Percentiles rank a stretch among this genome's conserved stretches.
phyloP scores from a whole-genome alignment of 148 eudicot genomes.

The Silene conica region DNA sequence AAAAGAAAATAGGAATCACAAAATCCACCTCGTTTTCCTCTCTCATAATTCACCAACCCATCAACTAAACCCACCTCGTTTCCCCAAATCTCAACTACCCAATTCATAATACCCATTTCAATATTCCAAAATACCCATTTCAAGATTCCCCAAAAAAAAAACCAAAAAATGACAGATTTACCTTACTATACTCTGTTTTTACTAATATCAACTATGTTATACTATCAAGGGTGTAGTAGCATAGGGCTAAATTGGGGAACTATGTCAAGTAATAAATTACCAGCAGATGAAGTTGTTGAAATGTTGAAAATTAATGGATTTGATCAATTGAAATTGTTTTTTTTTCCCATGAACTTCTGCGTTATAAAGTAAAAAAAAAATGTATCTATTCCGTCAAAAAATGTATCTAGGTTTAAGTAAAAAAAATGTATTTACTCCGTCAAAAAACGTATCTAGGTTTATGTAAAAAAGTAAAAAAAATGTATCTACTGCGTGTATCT shows the following conservation, averaged over 20 bases:
- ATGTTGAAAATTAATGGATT: slow-evolving; percentile 85
- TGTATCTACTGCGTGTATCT: too few relatives aligned
- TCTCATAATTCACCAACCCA: slow-evolving; percentile 21
- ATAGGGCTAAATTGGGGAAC: slow-evolving; percentile 99
- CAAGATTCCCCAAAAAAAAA: slow-evolving; percentile 24
- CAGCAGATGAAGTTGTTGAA: slow-evolving; percentile 62
- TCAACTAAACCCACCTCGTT: slow-evolving; percentile 12
- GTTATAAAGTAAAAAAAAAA: too few relatives aligned
- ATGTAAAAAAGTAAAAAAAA: too few relatives aligned
- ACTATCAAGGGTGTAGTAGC: slow-evolving; percentile 25
- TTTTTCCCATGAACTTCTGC: too few relatives aligned
- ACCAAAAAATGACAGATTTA: slow-evolving; percentile 12
- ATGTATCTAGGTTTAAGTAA: too few relatives aligned
- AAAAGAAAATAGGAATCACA: too few relatives aligned
- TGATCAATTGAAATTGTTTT: slow-evolving; percentile 73
- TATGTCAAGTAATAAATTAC: slow-evolving; percentile 64
- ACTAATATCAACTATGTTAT: not conserved
- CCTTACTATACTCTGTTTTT: slow-evolving; percentile 27
- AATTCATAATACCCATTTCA: slow-evolving; percentile 7
- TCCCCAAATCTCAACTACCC: slow-evolving; percentile 23
- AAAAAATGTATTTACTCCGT: too few relatives aligned
- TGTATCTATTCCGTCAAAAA: too few relatives aligned
- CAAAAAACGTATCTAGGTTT: too few relatives aligned
- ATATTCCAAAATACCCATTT: slow-evolving; percentile 30
- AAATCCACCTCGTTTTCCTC: slow-evolving; percentile 11